Base-by-base conservation (phyloP, 2,329 filamentous ascomycete species). In the Trichoderma semiorbis region DNA sequence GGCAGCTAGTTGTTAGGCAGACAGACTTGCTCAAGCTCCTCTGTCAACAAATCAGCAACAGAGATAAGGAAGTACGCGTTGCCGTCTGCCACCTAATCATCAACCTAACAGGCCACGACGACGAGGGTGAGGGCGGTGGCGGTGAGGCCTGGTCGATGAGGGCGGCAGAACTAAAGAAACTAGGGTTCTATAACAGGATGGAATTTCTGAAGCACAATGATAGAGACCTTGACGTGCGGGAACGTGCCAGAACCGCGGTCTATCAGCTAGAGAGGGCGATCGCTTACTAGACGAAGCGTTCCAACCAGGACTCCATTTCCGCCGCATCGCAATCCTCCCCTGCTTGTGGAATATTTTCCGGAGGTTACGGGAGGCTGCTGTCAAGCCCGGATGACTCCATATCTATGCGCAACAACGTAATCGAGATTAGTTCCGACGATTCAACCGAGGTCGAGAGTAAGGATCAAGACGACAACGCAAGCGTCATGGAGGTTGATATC, bases 51-150 rank as follows among this genome's bases (percentile, higher is more conserved):
- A 92, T 96, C 76, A 88, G 85, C 60, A 93, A 94, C 80, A 87
- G 89, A 57, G 89, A 92, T 78, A 87, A 88, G 60, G 89, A 92
- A 55, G 91, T 99, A 7, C 90, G 95, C 7, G 87, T 91, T 24
- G 91, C 91, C 60, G 89, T 96, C 75, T 94, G 93, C 74, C 95
- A 95, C 87, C 86, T 97, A 57, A 87, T 97, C 58, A 92, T 91
- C 79, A 98, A 98, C 79, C 86, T 99, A 57, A 92, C 93, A 0
- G 97, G 92, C 85, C 87, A 91, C 73, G 95, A 98, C 73, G 91
- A 95, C 76, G 85, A 88, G 7, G 85, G 82, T 34, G 94, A 97
- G 75, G 36, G 36, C 36, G 36, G 16, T 8, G 36, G 36, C 36
- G 36, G 36, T 6, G 39, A 85, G 26, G 88, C 88, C 11, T 93